A percentile compares a stretch with the other conserved stretches of the same genome.
phyloP scores from a whole-genome alignment of 2,329 filamentous ascomycete species.

The Nothopassalora personata region DNA sequence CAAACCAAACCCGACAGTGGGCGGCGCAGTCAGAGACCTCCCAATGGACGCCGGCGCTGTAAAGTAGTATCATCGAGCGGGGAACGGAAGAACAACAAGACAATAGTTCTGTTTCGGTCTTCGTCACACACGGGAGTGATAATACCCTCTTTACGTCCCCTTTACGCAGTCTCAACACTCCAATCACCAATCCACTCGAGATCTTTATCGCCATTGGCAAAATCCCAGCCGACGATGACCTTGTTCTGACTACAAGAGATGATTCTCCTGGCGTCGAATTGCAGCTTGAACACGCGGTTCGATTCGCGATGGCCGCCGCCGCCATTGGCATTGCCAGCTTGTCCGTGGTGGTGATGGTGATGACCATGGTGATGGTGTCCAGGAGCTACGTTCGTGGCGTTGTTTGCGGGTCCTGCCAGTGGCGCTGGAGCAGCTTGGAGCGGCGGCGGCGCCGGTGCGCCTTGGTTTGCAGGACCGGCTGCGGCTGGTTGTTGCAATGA shows the following conservation, averaged over 20 bases:
- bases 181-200: conserved; percentile 32
- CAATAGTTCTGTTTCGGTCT: no score
- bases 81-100: no score
- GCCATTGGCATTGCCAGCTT: conserved; percentile 23
- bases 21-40: not conserved
- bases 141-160: not conserved
- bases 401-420: conserved; percentile 15
- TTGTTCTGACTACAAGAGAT: conserved; percentile 91
- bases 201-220: conserved; percentile 78
- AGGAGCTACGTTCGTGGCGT: conserved; percentile 9
- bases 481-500: not conserved
- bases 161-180: conserved; percentile 29
- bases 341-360: conserved; percentile 17
- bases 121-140: no score
- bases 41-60: not conserved
- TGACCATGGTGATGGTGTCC: conserved; percentile 17
- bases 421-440: conserved; percentile 20
- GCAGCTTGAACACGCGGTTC: conserved; percentile 84
- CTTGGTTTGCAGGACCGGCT: not conserved
- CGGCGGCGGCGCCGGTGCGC: not conserved
- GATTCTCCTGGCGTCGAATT: conserved; percentile 89
- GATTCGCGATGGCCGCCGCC: conserved; percentile 32
- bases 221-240: conserved; percentile 95
- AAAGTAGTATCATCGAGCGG: not conserved
- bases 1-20: not conserved